A percentile compares a stretch with the other conserved stretches of the same genome.
phyloP scores from a whole-genome alignment of 2,329 filamentous ascomycete species.

The Beauveria brongniartii region DNA sequence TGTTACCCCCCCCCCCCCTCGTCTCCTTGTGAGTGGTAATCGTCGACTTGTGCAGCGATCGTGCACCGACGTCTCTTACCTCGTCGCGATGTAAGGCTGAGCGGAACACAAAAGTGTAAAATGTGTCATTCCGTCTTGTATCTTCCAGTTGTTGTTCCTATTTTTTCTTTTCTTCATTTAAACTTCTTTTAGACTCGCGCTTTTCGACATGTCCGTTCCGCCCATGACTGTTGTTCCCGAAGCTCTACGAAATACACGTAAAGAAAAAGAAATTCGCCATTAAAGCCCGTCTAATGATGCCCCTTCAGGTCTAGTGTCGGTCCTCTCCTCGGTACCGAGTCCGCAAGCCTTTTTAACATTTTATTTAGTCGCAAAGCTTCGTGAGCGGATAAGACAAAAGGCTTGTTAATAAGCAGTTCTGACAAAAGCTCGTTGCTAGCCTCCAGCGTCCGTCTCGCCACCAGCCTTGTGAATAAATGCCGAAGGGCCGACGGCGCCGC shows the following conservation, averaged over 20 bases:
- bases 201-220: neutral
- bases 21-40: too few species aligned
- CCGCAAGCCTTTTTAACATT: neutral
- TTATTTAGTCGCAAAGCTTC: neutral
- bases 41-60: too few species aligned
- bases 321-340: neutral
- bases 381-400: neutral
- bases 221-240: neutral
- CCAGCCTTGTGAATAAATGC: neutral
- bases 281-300: neutral
- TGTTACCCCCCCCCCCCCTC: neutral
- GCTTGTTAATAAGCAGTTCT: neutral
- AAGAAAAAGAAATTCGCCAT: neutral
- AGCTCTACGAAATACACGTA: neutral
- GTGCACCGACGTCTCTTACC: too few species aligned
- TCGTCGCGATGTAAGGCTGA: too few species aligned
- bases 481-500: too few species aligned
- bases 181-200: neutral
- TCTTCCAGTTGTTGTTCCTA: too few species aligned
- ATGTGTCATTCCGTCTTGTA: too few species aligned
- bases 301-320: conserved; percentile 1
- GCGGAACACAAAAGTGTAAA: too few species aligned
- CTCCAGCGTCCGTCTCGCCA: neutral
- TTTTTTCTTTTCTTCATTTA: neutral
- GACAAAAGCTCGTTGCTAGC: neutral